Evolutionary conservation across 1,284 basidiomycete species (phyloP).

Genomic region (Macrocystidia cucumis): DNA sequence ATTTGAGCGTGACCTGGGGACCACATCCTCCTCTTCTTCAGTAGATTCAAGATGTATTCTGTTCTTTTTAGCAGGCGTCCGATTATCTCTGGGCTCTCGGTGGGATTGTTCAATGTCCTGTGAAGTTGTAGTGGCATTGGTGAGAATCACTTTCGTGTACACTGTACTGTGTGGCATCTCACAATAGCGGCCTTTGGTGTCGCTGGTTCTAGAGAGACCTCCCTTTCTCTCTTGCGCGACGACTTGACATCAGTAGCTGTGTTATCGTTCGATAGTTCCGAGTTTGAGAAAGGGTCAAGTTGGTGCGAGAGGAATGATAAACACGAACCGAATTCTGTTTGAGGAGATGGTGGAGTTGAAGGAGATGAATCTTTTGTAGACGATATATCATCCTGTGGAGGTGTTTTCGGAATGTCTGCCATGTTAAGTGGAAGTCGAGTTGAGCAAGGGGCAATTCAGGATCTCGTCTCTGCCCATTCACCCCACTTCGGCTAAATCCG

Average conservation of each 20-base stretch:
- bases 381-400: no score
- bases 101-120: constrained; percentile 36
- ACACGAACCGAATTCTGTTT: constrained; percentile 28
- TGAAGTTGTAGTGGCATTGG: constrained; percentile 10
- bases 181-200: constrained; percentile 41
- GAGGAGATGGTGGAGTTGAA: constrained; percentile 28
- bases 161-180: constrained; percentile 8
- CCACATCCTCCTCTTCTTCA: constrained; percentile 48
- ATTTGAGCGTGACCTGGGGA: constrained; percentile 16
- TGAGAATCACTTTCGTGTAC: constrained; percentile 1
- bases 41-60: constrained; percentile 51
- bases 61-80: constrained; percentile 67
- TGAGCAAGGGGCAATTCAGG: constrained; percentile 13
- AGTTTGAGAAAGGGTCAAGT: constrained; percentile 1
- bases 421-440: constrained; percentile 14
- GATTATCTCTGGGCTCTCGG: constrained; percentile 39
- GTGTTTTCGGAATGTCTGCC: no score
- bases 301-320: constrained; percentile 5
- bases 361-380: constrained; percentile 28
- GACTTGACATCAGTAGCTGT: constrained; percentile 13
- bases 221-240: constrained; percentile 60
- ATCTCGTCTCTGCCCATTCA: constrained; percentile 7
- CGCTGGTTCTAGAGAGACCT: constrained; percentile 63
- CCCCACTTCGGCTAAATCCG: constrained; percentile 27
- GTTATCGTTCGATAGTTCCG: background rate